Evolutionary conservation across 805 yeast species (phyloP).

Genomic region (Torulaspora microellipsoides): DNA sequence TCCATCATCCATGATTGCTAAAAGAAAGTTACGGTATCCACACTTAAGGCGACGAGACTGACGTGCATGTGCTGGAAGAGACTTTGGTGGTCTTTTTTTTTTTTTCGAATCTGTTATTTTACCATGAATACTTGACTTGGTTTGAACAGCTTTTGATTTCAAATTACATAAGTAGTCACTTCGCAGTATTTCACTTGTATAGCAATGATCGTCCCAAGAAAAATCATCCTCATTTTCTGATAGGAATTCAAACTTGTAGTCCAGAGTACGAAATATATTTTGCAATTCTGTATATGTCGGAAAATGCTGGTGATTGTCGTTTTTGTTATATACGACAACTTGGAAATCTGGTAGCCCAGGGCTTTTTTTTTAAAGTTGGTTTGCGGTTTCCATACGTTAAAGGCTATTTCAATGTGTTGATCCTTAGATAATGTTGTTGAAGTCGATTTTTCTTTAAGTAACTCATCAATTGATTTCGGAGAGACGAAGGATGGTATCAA

Average conservation of each 20-base stretch:
- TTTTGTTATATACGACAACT: conserved; percentile 52
- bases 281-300: conserved; percentile 46
- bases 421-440: neutral
- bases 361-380: conserved; percentile 61
- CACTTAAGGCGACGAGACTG: conserved; percentile 42
- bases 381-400: conserved; percentile 81
- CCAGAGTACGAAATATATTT: conserved; percentile 31
- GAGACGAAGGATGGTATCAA: conserved; percentile 23
- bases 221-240: conserved; percentile 22
- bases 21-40: conserved; percentile 50
- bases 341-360: conserved; percentile 78
- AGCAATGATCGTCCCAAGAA: conserved; percentile 24
- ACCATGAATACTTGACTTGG: neutral
- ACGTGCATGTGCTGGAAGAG: conserved; percentile 25
- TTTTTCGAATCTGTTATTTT: neutral
- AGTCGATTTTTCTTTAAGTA: neutral
- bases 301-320: conserved; percentile 34
- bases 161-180: conserved; percentile 4
- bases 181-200: conserved; percentile 14
- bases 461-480: conserved; percentile 7
- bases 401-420: conserved; percentile 39
- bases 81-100: conserved; percentile 16
- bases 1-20: conserved; percentile 75
- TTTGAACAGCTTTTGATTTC: conserved; percentile 9
- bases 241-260: conserved; percentile 33